Evolutionary conservation across 225 moss, liverwort and hornwort species (phyloP).

Genomic region (Bryoerythrophyllum caledonicum): DNA sequence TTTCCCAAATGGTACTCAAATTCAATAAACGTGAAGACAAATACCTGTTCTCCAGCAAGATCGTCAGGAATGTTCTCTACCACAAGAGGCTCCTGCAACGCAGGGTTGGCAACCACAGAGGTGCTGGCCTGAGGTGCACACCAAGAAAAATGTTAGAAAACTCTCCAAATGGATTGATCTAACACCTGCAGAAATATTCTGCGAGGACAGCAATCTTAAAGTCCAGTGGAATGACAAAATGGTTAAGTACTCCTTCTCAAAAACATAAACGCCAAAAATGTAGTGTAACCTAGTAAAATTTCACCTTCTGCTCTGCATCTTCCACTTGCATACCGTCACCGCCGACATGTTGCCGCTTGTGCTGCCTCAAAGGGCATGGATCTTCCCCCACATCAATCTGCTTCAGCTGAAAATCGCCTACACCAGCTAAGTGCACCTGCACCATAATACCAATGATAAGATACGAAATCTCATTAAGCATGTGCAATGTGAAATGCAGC

Average conservation of each 20-base stretch:
- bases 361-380: constrained; percentile 67
- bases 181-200: neutral
- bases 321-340: constrained; percentile 50
- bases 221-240: neutral
- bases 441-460: constrained; percentile 18
- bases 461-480: neutral
- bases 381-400: constrained; percentile 79
- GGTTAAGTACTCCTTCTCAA: neutral
- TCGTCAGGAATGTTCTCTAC: constrained; percentile 80
- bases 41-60: constrained; percentile 92
- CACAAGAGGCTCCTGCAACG: constrained; percentile 66
- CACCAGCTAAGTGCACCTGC: constrained; percentile 89
- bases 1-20: constrained; percentile 10
- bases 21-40: neutral
- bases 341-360: constrained; percentile 37
- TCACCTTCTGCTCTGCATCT: constrained; percentile 42
- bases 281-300: neutral
- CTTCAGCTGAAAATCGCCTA: constrained; percentile 88
- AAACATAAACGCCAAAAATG: neutral
- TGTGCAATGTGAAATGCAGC: too few species aligned
- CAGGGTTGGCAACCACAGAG: constrained; percentile 43
- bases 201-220: neutral
- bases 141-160: constrained; percentile 29
- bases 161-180: neutral
- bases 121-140: constrained; percentile 36